Evolutionary conservation across 768 basidiomycete species (phyloP).

Genomic region (Gloeophyllum trabeum): DNA sequence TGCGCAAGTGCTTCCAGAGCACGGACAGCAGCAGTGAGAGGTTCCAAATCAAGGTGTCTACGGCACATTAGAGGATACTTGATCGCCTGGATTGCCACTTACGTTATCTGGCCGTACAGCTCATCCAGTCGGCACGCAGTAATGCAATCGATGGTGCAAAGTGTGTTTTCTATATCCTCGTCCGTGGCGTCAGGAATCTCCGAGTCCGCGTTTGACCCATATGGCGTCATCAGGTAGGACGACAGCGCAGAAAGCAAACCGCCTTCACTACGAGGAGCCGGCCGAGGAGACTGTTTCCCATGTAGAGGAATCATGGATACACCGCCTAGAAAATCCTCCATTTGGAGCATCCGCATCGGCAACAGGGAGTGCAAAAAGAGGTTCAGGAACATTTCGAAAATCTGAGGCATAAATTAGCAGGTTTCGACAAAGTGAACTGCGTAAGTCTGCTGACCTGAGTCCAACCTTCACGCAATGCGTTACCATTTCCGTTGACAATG

Average conservation of each 20-base stretch:
- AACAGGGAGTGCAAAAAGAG: constrained; percentile 90
- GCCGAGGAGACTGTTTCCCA: constrained; percentile 53
- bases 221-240: constrained; percentile 94
- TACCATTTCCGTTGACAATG: constrained; percentile 93
- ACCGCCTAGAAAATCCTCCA: constrained; percentile 98
- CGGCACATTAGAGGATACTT: not conserved
- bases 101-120: constrained; percentile 90
- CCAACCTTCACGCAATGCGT: constrained; percentile 93
- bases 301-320: constrained; percentile 86
- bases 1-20: constrained; percentile 88
- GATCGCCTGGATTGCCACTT: constrained; percentile 18
- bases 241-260: constrained; percentile 90
- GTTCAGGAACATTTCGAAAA: constrained; percentile 98
- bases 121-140: constrained; percentile 90
- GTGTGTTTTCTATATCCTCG: constrained; percentile 84
- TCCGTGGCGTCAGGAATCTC: constrained; percentile 84
- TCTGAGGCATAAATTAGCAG: constrained; percentile 30
- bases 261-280: constrained; percentile 64
- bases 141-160: constrained; percentile 93
- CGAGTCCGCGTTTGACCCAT: constrained; percentile 62
- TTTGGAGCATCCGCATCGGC: constrained; percentile 84
- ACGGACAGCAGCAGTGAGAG: constrained; percentile 73
- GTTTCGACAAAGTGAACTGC: constrained; percentile 1
- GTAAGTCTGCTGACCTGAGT: constrained; percentile 46
- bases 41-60: constrained; percentile 71